A percentile compares a stretch with the other conserved stretches of the same genome.
These are phyloP conservation scores for Komagataella pastoris DNA, from an alignment of 805 yeast genomes.

Conservation along the genomic window DNA sequence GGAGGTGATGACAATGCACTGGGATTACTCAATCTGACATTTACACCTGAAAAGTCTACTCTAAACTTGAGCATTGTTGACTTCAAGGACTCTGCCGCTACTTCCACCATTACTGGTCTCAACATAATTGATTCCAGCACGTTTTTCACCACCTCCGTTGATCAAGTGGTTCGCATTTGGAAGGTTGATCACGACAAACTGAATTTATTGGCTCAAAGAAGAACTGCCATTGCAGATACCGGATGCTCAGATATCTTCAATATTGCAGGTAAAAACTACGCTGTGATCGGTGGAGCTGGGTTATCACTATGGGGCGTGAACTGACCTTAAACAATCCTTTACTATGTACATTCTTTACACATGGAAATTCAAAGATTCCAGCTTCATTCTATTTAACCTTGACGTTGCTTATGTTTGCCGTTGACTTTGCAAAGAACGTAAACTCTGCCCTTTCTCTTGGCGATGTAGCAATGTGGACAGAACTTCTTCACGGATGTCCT, in stretches of 20 bases:
- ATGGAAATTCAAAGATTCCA: neutral
- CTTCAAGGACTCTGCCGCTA: constrained; percentile 50
- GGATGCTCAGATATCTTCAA: constrained; percentile 45
- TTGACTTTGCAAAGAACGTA: constrained; percentile 88
- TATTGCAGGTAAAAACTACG: constrained; percentile 15
- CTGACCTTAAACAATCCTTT: neutral
- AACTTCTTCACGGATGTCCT: constrained; percentile 88
- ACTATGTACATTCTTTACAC: neutral
- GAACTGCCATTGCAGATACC: constrained; percentile 85
- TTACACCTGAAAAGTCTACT: constrained; percentile 11
- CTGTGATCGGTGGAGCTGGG: constrained; percentile 74
- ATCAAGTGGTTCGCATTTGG: constrained; percentile 71
- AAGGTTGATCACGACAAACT: constrained; percentile 15
- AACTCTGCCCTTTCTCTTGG: constrained; percentile 89
- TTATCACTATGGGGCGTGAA: constrained; percentile 34
- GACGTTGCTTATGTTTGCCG: constrained; percentile 91
- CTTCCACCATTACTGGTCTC: constrained; percentile 75
- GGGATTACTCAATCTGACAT: constrained; percentile 23
- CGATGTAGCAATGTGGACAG: constrained; percentile 84
- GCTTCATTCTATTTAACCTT: constrained; percentile 32
- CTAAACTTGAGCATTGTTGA: constrained; percentile 15
- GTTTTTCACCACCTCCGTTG: constrained; percentile 63
- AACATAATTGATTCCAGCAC: constrained; percentile 15
- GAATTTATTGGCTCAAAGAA: constrained; percentile 23
- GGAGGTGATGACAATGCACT: constrained; percentile 94